phyloP scores from a whole-genome alignment of 2,329 filamentous ascomycete species.

The Monilinia aucupariae region DNA sequence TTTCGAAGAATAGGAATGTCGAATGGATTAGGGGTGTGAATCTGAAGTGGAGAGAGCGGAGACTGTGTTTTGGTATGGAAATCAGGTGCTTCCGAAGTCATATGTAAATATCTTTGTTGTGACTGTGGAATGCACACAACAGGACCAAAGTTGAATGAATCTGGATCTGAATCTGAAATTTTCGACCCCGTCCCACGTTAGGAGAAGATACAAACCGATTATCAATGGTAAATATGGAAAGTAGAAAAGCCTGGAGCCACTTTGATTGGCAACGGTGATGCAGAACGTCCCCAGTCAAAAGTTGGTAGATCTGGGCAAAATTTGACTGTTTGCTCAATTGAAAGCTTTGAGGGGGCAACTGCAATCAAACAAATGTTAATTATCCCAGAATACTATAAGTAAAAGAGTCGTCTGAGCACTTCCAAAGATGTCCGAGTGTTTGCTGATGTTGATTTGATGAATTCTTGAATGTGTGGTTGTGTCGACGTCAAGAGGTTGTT shows the following conservation, averaged over 20 bases:
- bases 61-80: conserved; percentile 61
- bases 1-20: conserved; percentile 66
- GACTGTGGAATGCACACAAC: conserved; percentile 12
- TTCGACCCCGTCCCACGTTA: neutral
- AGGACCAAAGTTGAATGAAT: neutral
- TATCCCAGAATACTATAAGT: neutral
- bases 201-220: conserved; percentile 11
- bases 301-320: neutral
- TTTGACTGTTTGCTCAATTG: neutral
- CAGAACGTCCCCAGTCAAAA: neutral
- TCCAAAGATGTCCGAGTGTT: neutral
- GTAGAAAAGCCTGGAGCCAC: neutral
- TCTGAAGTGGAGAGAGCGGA: conserved; percentile 65
- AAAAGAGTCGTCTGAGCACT: neutral
- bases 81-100: conserved; percentile 44
- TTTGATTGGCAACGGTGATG: conserved; percentile 1
- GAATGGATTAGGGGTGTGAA: conserved; percentile 61
- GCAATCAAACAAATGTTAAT: conserved; percentile 1
- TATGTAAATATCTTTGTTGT: conserved; percentile 17
- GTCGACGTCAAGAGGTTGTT: neutral
- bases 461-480: neutral
- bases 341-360: neutral
- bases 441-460: neutral
- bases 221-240: neutral
- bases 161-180: neutral